Base-by-base conservation (phyloP, 345 rosid species). In the Moricandia arvensis region DNA sequence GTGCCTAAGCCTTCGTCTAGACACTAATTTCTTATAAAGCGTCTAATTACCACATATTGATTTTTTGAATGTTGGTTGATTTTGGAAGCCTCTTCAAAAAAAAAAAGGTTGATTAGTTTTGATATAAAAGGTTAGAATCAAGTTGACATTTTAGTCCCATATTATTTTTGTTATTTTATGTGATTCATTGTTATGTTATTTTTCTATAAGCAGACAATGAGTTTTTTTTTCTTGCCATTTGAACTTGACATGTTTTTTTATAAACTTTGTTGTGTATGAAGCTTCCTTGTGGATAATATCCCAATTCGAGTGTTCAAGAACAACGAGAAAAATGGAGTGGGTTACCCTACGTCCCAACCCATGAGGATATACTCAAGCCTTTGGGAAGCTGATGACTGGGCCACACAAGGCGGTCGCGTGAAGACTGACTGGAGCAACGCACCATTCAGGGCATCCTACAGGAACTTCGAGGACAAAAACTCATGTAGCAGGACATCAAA, bases 271-370 rank as follows among this genome's bases (percentile, higher is more conserved):
- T 68, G 54, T 47, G 11, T 63, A n/a, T 24, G 7, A 75, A 89
- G 91, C 12, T 83, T 89, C 77, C 77, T 69, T 30, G 91, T 87
- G 5, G 93, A 87, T 30, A 75, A 72, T 15, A 80, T 75, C n/a
- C 84, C 90, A 9, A 81, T 89, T 7, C 80, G 93, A 59, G 93
- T 72, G 30, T 89, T 83, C 84, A 83, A 84, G 79, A 89, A 87
- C 77, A 38, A 75, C 66, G 86, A 87, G 75, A 37, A 80, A 2
- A 18, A 1, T 5, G 93, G 91, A 0, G 83, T 87, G 24, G 80
- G 80, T 17, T 87, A 59, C 71, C 93, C 90, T 6, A 79, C 66
- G 66, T 61, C 7, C 37, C 85, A 88, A 61, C 80, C 89, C 0
- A 86, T 88, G 93, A 83, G 8, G 68, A 33, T 89, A 12, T 83